Base-by-base conservation (phyloP, 352 stramenopile genomes). In the Globisporangium yorkense region DNA sequence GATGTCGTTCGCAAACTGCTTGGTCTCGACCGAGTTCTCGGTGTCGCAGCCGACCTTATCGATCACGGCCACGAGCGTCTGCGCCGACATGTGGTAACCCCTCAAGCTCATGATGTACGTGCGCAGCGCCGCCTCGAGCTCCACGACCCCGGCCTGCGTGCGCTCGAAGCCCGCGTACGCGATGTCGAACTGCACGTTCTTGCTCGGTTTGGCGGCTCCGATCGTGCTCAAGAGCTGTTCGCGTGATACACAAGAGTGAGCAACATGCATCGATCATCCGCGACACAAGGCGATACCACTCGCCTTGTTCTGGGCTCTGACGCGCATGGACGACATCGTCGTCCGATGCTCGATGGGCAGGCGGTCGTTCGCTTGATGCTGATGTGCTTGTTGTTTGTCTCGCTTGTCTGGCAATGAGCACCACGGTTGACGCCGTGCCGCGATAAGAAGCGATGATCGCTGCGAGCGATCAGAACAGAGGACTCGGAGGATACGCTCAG, bases 261-360 rank as follows among this genome's bases (percentile, higher is more conserved):
- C 21, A 20, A 52, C 12, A 51, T 44, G 47, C 3, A 43, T 20
- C 6, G 45, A 51, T 24, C 41, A 6, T 43, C 40, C 13, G 15
- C 5, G 15, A 0, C n/a, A 18, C 24, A 27, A 27, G 24, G 24
- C 24, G 24, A 27, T 27, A 6, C 3, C 29, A 3, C 12, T 12
- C 44, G 70, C 70, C 63, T 93, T 90, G 70, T 93, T 93, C 51
- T 86, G 83, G 54, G 77, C 80, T 37, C 79, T 71, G 40, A 93
- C 75, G 46, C 83, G 80, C 24, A 89, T 48, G 21, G 80, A 91
- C 51, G 83, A 93, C 83, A 93, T 93, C 54, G 53, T 45, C 7
- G 12, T 27, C n/a, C 15, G 56, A 31, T 37, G 35, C 24, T 27
- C 24, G 24, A 27, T 27, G 24, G 24, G 24, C 24, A 27, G 24